These are phyloP conservation scores for Leishmania lainsoni DNA, from an alignment of 208 protist species.

Conservation along the genomic window DNA sequence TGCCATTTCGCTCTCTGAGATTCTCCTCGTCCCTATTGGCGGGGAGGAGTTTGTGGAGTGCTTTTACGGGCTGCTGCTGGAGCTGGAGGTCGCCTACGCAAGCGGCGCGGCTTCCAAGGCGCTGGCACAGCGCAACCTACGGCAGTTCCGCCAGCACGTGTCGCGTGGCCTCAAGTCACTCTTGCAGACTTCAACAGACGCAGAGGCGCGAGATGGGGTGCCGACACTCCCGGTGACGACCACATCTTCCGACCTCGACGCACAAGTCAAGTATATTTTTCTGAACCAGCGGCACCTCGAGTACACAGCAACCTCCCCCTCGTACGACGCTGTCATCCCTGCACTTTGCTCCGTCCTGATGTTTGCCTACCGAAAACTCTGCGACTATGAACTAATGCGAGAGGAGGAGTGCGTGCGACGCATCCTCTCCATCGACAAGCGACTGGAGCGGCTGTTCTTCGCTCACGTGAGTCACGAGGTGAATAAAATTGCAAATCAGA, in stretches of 20 bases:
- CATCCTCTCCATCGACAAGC: constrained; percentile 75
- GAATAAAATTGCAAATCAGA: constrained; percentile 45
- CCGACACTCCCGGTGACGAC: constrained; percentile 5
- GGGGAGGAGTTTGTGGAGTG: constrained; percentile 64
- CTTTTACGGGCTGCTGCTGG: constrained; percentile 65
- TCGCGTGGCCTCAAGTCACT: constrained; percentile 23
- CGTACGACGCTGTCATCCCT: constrained; percentile 66
- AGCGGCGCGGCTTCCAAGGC: constrained; percentile 45
- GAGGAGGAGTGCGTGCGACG: constrained; percentile 43
- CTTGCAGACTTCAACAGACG: constrained; percentile 11
- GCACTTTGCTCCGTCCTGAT: constrained; percentile 58
- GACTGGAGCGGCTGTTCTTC: constrained; percentile 55
- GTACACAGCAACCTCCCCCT: constrained; percentile 39
- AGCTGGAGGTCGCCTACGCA: constrained; percentile 66
- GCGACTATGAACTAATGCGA: constrained; percentile 62
- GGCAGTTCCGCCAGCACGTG: constrained; percentile 55
- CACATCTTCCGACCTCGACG: constrained; percentile 23
- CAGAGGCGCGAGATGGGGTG: background rate
- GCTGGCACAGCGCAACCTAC: constrained; percentile 56
- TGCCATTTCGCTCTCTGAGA: constrained; percentile 65
- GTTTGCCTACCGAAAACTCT: constrained; percentile 64
- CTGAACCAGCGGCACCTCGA: constrained; percentile 36
- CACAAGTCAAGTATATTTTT: constrained; percentile 61
- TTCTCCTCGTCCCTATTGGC: constrained; percentile 50
- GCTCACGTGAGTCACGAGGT: constrained; percentile 53